Evolutionary conservation across 495 filamentous ascomycete genomes (phyloP).

Genomic region (Trichoderma orchidacearum): DNA sequence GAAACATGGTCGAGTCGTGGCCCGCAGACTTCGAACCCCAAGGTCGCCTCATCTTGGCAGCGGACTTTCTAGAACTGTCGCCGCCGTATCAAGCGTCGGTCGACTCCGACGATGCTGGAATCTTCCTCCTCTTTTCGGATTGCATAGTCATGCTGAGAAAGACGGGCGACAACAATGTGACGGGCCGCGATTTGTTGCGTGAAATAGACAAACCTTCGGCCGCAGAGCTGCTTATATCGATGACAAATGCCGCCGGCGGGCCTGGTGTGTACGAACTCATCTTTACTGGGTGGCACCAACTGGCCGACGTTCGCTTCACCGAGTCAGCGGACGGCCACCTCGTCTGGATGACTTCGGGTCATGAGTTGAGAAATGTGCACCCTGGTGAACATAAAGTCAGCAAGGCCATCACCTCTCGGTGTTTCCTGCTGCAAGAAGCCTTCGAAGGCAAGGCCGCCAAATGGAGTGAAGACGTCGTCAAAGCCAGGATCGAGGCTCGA

Average conservation of each 20-base stretch:
- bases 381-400: constrained; percentile 32
- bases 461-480: constrained; percentile 73
- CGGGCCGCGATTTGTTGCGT: constrained; percentile 64
- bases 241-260: constrained; percentile 39
- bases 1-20: constrained; percentile 68
- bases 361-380: constrained; percentile 38
- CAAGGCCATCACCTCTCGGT: constrained; percentile 37
- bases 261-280: constrained; percentile 47
- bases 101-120: constrained; percentile 36
- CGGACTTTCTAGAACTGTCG: constrained; percentile 65
- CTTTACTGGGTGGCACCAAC: constrained; percentile 56
- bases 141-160: constrained; percentile 66
- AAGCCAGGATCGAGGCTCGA: constrained; percentile 73
- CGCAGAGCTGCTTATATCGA: constrained; percentile 37
- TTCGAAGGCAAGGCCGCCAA: constrained; percentile 71
- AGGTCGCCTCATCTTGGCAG: constrained; percentile 72
- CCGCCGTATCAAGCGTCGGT: constrained; percentile 45
- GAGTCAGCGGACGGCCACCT: constrained; percentile 61
- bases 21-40: constrained; percentile 54
- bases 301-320: constrained; percentile 61
- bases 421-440: constrained; percentile 52
- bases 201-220: constrained; percentile 68
- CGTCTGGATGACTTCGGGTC: constrained; percentile 54
- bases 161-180: constrained; percentile 35
- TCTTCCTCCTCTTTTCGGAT: constrained; percentile 78